phyloP scores from a whole-genome alignment of 257 asterid species.

The Scutellaria minor region DNA sequence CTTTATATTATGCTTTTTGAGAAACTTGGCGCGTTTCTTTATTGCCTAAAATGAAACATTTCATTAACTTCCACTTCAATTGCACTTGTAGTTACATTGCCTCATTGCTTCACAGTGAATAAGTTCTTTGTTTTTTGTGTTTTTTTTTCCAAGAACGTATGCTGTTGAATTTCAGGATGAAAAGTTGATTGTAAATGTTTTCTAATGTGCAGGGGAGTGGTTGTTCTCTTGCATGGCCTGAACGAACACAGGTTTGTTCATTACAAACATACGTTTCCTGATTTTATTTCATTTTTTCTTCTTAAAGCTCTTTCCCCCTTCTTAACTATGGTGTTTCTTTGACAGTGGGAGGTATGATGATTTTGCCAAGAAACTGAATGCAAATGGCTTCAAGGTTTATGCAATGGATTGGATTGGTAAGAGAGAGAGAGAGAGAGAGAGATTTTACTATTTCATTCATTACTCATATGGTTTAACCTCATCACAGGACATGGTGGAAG shows the following conservation, averaged over 20 bases:
- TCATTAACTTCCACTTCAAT: neutral
- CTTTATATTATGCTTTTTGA: neutral
- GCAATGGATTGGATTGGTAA: constrained; percentile 96
- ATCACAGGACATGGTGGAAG: constrained; percentile 94
- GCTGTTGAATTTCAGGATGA: neutral
- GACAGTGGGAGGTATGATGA: constrained; percentile 78
- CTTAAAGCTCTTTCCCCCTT: neutral
- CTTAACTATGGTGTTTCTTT: constrained; percentile 3
- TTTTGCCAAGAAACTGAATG: constrained; percentile 81
- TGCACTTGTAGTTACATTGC: neutral
- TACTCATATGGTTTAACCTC: constrained; percentile 1
- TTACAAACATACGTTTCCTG: neutral
- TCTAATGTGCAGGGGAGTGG: constrained; percentile 64
- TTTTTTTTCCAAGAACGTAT: neutral
- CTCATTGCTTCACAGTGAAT: neutral
- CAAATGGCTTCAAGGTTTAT: constrained; percentile 77
- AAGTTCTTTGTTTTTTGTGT: neutral
- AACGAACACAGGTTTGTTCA: constrained; percentile 80
- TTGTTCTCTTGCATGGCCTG: constrained; percentile 78
- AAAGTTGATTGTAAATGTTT: constrained; percentile 18
- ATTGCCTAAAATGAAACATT: neutral
- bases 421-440: too few species aligned
- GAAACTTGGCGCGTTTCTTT: neutral
- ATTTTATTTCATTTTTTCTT: neutral
- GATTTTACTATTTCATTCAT: neutral